Conservation (phyloP, 2,329 filamentous ascomycete species). For the Immersiporthe knoxdaviesiana region DNA sequence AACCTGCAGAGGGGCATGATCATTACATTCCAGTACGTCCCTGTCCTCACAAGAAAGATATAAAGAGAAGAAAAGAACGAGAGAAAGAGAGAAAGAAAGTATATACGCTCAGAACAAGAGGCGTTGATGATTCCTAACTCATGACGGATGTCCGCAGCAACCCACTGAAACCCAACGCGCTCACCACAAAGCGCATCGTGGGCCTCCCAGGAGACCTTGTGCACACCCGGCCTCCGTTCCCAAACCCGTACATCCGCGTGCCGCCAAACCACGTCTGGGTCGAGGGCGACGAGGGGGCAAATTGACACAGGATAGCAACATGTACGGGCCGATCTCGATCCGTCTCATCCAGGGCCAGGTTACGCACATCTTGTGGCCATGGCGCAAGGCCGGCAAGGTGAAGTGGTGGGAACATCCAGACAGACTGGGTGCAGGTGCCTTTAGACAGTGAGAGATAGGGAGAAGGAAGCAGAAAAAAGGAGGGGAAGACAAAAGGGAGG, state of each 20-base stretch:
- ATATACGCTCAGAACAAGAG: background rate
- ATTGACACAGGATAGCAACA: slow-evolving; percentile 81
- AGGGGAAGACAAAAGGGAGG: background rate
- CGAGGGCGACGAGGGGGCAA: slow-evolving; percentile 81
- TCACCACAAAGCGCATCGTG: slow-evolving; percentile 81
- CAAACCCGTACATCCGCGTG: slow-evolving; percentile 61
- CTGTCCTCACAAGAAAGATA: too few species aligned
- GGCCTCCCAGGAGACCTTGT: slow-evolving; percentile 81
- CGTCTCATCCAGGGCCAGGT: slow-evolving; percentile 76
- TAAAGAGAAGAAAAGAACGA: background rate
- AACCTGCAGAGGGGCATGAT: slow-evolving; percentile 72
- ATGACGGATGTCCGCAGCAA: slow-evolving; percentile 52
- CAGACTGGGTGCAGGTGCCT: slow-evolving; percentile 22
- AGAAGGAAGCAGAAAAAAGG: background rate
- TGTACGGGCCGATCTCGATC: slow-evolving; percentile 81
- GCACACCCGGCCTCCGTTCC: slow-evolving; percentile 64
- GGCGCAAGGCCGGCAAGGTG: slow-evolving; percentile 59
- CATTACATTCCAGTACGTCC: slow-evolving; percentile 68
- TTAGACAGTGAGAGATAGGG: slow-evolving; percentile 7
- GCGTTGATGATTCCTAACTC: background rate
- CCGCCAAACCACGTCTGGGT: slow-evolving; percentile 92
- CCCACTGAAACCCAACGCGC: slow-evolving; percentile 69
- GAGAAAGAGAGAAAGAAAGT: too few species aligned
- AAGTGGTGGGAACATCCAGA: slow-evolving; percentile 58
- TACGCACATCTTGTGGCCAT: slow-evolving; percentile 72